phyloP scores from a whole-genome alignment of 345 rosid genomes.

The Euclidium syriacum region DNA sequence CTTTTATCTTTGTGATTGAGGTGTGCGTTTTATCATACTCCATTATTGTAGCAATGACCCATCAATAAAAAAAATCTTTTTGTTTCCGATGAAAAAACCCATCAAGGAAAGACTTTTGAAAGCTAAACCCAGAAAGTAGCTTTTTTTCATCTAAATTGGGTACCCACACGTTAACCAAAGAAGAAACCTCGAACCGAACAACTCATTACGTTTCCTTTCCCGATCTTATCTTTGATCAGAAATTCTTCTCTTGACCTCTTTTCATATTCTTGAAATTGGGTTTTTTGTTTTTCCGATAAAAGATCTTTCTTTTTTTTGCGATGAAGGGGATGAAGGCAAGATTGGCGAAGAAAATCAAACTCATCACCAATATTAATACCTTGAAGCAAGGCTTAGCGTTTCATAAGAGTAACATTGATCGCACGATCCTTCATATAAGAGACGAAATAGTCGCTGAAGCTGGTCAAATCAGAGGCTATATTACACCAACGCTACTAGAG shows the following conservation, averaged over 20 bases:
- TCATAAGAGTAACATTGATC: constrained; percentile 31
- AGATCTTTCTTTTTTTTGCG: neutral
- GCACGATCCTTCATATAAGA: constrained; percentile 28
- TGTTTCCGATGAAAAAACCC: constrained; percentile 15
- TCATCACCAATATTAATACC: constrained; percentile 36
- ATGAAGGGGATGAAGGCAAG: constrained; percentile 69
- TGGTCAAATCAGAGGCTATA: constrained; percentile 7
- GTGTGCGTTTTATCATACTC: constrained; percentile 7
- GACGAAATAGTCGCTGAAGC: constrained; percentile 23
- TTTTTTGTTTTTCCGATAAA: neutral
- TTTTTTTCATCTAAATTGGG: constrained; percentile 21
- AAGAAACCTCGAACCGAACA: constrained; percentile 14
- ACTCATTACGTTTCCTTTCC: constrained; percentile 10
- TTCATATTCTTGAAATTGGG: constrained; percentile 17
- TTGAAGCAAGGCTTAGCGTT: constrained; percentile 43
- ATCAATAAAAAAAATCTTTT: constrained; percentile 2
- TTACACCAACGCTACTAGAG: constrained; percentile 22
- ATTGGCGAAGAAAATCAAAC: constrained; percentile 53
- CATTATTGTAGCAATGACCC: constrained; percentile 29
- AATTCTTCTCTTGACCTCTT: neutral
- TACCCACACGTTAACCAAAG: constrained; percentile 31
- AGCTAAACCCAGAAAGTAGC: constrained; percentile 25
- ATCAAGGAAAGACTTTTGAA: constrained; percentile 29
- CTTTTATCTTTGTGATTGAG: constrained; percentile 14
- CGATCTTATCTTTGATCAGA: constrained; percentile 19